Percentiles rank a stretch among this genome's conserved stretches.
Evolutionary conservation across 1,284 basidiomycete species (phyloP).

Genomic region (Pascua sp.): DNA sequence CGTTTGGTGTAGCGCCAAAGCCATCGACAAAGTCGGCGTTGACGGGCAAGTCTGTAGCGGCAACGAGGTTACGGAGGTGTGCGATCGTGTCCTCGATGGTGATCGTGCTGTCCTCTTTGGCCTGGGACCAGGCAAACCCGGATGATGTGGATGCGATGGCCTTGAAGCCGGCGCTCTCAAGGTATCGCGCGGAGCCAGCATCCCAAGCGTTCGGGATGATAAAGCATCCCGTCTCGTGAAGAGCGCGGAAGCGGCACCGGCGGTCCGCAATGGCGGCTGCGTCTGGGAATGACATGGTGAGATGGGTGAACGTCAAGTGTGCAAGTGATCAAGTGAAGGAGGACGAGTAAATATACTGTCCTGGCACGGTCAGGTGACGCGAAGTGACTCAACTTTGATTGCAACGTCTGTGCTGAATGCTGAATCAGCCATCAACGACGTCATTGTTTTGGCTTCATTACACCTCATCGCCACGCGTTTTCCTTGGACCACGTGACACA

Average conservation of each 20-base stretch:
- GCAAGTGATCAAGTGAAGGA: too few relatives aligned
- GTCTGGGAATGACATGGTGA: too few relatives aligned
- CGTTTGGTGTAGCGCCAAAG: slow-evolving; percentile 1
- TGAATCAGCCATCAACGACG: too few relatives aligned
- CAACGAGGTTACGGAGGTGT: neutral
- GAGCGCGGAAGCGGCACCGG: slow-evolving; percentile 3
- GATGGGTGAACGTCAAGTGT: too few relatives aligned
- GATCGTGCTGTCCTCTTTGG: neutral
- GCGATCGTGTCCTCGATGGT: slow-evolving; percentile 2
- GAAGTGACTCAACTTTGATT: too few relatives aligned
- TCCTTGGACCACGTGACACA: too few relatives aligned
- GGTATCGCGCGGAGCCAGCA: slow-evolving; percentile 1
- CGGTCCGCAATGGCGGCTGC: neutral
- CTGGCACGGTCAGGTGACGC: too few relatives aligned
- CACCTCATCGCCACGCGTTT: too few relatives aligned
- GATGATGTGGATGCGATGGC: slow-evolving; percentile 2
- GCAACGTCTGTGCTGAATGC: too few relatives aligned
- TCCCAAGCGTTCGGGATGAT: slow-evolving; percentile 7
- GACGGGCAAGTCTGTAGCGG: neutral
- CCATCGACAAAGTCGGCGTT: slow-evolving; percentile 11
- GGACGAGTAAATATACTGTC: too few relatives aligned
- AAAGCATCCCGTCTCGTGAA: slow-evolving; percentile 5
- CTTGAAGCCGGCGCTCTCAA: slow-evolving; percentile 3
- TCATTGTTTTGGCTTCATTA: too few relatives aligned
- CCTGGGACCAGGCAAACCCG: slow-evolving; percentile 2